Conservation (phyloP, 179 eudicot species). For the Nepenthes alata region DNA sequence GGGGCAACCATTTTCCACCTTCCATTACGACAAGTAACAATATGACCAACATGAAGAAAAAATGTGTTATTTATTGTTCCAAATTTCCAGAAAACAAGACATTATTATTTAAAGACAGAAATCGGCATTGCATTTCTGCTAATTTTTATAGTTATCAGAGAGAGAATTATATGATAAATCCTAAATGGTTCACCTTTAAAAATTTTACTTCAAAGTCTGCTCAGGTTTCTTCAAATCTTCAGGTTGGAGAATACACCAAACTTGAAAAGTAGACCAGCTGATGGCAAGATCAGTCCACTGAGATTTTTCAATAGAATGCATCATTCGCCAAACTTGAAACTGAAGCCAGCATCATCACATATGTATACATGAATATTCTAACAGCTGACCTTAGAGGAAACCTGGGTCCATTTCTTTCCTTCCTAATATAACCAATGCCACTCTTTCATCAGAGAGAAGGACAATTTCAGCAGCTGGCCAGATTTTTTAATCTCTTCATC, state of each 20-base stretch:
- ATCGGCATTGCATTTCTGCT: constrained; percentile 21
- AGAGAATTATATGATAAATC: constrained; percentile 22
- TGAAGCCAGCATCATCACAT: constrained; percentile 15
- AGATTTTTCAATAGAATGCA: constrained; percentile 8
- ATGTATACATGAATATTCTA: constrained; percentile 11
- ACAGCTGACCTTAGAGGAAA: constrained; percentile 2
- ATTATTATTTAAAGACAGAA: constrained; percentile 31
- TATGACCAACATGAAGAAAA: not conserved
- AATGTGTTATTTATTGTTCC: not conserved
- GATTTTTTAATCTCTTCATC: not conserved
- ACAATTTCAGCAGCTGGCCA: constrained; percentile 21
- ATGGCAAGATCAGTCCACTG: constrained; percentile 10
- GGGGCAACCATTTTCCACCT: no score
- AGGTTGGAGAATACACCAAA: constrained; percentile 12
- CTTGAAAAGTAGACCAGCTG: constrained; percentile 11
- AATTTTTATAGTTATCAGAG: constrained; percentile 12
- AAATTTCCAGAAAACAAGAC: not conserved
- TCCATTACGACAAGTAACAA: no score
- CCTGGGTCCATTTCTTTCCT: constrained; percentile 9
- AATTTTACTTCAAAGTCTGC: no score
- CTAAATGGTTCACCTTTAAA: constrained; percentile 10
- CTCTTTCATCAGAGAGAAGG: constrained; percentile 22
- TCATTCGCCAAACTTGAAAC: constrained; percentile 15
- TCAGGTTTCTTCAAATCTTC: constrained; percentile 10
- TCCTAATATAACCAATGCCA: constrained; percentile 18